Evolutionary conservation across 805 yeast genomes (phyloP), one percentile per base, ranked within the genome.

Genomic region (Yarrowia porcina): DNA sequence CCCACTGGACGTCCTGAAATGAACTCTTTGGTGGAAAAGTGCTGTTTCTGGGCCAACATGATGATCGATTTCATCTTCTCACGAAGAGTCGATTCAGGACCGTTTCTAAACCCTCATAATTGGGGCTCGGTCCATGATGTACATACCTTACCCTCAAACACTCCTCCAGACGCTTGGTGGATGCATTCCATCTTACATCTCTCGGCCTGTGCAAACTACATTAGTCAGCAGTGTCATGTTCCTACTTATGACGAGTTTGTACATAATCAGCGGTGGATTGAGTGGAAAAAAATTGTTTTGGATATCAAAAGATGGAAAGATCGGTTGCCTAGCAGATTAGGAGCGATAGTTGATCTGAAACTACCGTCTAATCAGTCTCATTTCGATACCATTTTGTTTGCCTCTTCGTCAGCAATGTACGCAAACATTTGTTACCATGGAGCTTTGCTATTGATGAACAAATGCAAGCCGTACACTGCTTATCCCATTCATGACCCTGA

Each of bases 31-130:
- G 38, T 52, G 12, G 59, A 52, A 36, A 33, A 25, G 8, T 52
- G 59, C 59, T 52, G 59, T 18, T 52, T 52, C 12, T 52, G 59
- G 59, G 59, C 59, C 33, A 52, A 52, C 33, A 52, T 52, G 59
- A 52, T 52, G 59, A 52, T 52, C 20, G 59, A 52, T 12, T 52
- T 52, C 10, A 52, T 52, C 17, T 52, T 52, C 9, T 52, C 59
- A 0, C 44, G 59, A 12, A 10, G 59, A 36, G 59, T 52, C 59
- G 59, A 52, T n/a, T 30, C 44, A 4, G 59, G 59, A 1, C 59
- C 59, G 23, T 52, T 35, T 25, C 44, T 52, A 1, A 52, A 52
- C 15, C 59, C 59, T 13, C 59, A 52, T 17, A 52, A 52, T 18
- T 52, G 59, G 59, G 59, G 59, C 0, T 21, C 44, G 3, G 59